Conservation (phyloP, 2,329 filamentous ascomycete species). For the Colletotrichum chrysophilum region DNA sequence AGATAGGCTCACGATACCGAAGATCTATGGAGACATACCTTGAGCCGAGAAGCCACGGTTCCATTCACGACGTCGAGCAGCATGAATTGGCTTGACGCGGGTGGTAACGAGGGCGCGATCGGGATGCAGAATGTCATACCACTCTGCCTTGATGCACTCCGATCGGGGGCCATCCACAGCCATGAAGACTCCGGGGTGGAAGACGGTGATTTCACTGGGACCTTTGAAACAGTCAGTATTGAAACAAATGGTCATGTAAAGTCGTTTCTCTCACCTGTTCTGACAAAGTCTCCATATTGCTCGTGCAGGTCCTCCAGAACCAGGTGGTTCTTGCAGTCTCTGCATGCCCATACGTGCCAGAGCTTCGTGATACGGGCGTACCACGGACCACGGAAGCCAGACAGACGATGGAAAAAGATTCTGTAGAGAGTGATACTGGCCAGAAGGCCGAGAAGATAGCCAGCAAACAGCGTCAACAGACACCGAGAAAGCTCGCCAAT, state of each 20-base stretch:
- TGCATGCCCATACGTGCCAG: conserved; percentile 34
- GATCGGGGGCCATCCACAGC: conserved; percentile 28
- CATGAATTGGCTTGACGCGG: conserved; percentile 26
- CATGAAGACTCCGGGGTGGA: conserved; percentile 28
- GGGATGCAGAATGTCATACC: conserved; percentile 30
- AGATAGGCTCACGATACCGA: not conserved
- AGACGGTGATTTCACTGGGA: conserved; percentile 29
- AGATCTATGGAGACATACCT: conserved; percentile 15
- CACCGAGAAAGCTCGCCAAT: not conserved
- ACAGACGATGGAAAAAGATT: conserved; percentile 41
- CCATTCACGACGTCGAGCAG: conserved; percentile 26
- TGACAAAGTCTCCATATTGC: conserved; percentile 30
- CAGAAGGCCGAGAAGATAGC: conserved; percentile 21
- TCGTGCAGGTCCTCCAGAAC: conserved; percentile 25
- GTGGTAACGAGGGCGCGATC: conserved; percentile 23
- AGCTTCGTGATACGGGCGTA: conserved; percentile 39
- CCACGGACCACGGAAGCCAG: conserved; percentile 40
- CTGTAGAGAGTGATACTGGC: conserved; percentile 43
- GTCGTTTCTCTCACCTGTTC: conserved; percentile 24
- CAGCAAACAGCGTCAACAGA: conserved; percentile 1
- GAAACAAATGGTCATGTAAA: not conserved
- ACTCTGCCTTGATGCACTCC: conserved; percentile 29
- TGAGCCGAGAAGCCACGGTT: conserved; percentile 25
- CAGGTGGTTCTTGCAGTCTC: conserved; percentile 27
- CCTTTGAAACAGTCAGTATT: not conserved